Evolutionary conservation across 1,284 basidiomycete species (phyloP), one percentile per base, ranked within the genome.

Genomic region (Paramarasmius palmivorus): DNA sequence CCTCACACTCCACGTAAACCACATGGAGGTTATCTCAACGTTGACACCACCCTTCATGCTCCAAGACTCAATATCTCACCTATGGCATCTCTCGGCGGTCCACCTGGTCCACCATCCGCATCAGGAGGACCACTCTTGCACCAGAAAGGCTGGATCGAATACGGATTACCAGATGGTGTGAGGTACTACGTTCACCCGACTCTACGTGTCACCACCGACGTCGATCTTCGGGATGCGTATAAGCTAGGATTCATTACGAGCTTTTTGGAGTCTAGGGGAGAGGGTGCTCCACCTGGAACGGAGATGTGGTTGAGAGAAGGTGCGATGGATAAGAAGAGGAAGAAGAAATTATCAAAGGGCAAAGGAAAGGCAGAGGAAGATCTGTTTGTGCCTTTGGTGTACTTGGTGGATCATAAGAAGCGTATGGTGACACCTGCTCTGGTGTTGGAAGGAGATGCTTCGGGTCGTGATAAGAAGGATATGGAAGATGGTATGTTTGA

Each of bases 121-220:
- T 32, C 29, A 6, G 29, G 29, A 6, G 29, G 29, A 32, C 29
- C 29, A 32, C 29, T 32, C 12, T 12, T 32, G 12, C 29, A 32
- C 29, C 29, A 32, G 29, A 32, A 32, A 32, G 29, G 29, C 29
- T 32, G 29, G 29, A 73, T 78, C 40, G 84, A 86, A 62, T 82
- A 86, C 63, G 72, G 77, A 8, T 78, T 91, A 10, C 88, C 89
- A 1, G 86, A 90, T 61, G 80, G 80, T 17, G 71, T 78, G 3
- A 71, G 77, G 35, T 91, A 91, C 68, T 91, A 83, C 61, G 76
- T 79, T 37, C 84, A 90, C 59, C 76, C 78, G 2, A 78, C 74
- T 6, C 68, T 75, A 41, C 79, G 75, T 37, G 73, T 84, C 49
- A 81, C 81, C 19, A 86, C 86, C 14, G 88, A 91, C 62, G 69